Evolutionary conservation across 169 alveolate species (phyloP).

Genomic region (Plasmodium inui): DNA sequence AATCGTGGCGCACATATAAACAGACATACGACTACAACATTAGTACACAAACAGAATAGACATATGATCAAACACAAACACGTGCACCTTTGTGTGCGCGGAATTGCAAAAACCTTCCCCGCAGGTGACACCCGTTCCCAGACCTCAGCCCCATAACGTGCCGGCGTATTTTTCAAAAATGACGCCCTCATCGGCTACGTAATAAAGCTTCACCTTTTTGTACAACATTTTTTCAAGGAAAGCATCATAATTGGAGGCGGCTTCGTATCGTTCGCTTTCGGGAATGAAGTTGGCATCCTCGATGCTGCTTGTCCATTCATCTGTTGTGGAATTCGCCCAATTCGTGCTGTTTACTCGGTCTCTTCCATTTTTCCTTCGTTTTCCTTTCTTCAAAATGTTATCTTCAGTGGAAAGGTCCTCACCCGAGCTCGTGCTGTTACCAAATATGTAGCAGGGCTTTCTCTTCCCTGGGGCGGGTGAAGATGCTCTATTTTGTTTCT

Average conservation of each 20-base stretch:
- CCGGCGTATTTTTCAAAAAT: constrained; percentile 66
- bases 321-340: neutral
- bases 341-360: neutral
- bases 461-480: neutral
- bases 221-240: constrained; percentile 60
- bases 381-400: constrained; percentile 4
- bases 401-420: constrained; percentile 13
- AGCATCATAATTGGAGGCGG: neutral
- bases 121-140: neutral
- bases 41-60: neutral
- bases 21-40: neutral
- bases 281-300: neutral
- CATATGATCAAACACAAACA: neutral
- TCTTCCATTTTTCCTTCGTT: neutral
- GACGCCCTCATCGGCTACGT: constrained; percentile 34
- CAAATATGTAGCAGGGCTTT: constrained; percentile 19
- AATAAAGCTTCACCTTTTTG: constrained; percentile 51
- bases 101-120: neutral
- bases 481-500: neutral
- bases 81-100: neutral
- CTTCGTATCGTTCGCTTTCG: neutral
- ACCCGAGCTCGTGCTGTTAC: constrained; percentile 42
- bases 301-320: neutral
- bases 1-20: neutral
- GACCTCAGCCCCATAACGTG: constrained; percentile 48